phyloP scores from a whole-genome alignment of 164 flowering plant species.

The Macadamia tetraphylla region DNA sequence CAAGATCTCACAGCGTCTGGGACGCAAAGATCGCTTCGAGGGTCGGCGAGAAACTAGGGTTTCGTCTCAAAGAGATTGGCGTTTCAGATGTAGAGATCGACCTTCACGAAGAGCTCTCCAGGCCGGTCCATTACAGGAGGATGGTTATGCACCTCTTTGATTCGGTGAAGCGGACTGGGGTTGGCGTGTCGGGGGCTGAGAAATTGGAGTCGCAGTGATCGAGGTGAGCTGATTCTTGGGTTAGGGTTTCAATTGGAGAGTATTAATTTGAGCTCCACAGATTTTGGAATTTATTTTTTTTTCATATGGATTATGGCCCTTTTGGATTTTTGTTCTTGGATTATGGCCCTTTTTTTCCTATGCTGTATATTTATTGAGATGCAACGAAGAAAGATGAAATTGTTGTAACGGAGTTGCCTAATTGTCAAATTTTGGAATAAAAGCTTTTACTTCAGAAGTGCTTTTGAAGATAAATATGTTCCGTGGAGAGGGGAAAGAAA shows the following conservation, averaged over 20 bases:
- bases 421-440: too few relatives aligned
- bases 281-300: background rate
- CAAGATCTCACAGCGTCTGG: conserved; percentile 44
- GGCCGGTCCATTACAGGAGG: conserved; percentile 40
- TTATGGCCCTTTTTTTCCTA: too few relatives aligned
- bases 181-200: conserved; percentile 25
- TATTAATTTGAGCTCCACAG: conserved; percentile 17
- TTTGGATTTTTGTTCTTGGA: too few relatives aligned
- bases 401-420: too few relatives aligned
- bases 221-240: too few relatives aligned
- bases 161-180: conserved; percentile 42
- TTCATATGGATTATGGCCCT: too few relatives aligned
- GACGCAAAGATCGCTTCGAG: conserved; percentile 50
- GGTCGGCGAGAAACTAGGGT: conserved; percentile 62
- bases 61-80: conserved; percentile 50
- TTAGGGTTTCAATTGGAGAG: background rate
- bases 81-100: conserved; percentile 16
- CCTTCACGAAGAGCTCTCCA: conserved; percentile 43
- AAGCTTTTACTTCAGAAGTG: too few relatives aligned
- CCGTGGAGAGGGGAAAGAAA: too few relatives aligned
- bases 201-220: too few relatives aligned
- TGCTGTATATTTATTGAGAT: too few relatives aligned
- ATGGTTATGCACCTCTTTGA: conserved; percentile 44
- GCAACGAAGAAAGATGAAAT: too few relatives aligned
- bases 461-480: too few relatives aligned